Evolutionary conservation across 2,329 filamentous ascomycete species (phyloP).

Genomic region (Curvularia eragrostidis): DNA sequence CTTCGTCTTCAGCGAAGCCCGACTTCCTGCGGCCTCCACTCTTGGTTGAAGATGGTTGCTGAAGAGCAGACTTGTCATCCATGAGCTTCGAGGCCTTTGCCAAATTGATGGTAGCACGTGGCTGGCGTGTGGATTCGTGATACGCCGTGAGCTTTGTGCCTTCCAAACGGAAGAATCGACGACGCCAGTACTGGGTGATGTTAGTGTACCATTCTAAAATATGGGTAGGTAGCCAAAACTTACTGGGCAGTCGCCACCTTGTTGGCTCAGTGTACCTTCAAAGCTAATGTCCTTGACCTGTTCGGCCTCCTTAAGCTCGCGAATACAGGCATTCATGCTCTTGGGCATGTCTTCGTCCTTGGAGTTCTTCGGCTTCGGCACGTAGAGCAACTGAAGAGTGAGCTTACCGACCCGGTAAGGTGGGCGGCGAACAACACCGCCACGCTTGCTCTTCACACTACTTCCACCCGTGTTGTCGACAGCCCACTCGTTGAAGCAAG

Average conservation of each 20-base stretch:
- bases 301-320: slow-evolving; percentile 91
- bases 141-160: slow-evolving; percentile 93
- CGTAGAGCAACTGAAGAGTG: slow-evolving; percentile 90
- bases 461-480: slow-evolving; percentile 80
- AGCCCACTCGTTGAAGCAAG: slow-evolving; percentile 99
- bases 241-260: slow-evolving; percentile 96
- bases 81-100: slow-evolving; percentile 92
- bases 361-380: slow-evolving; percentile 85
- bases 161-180: slow-evolving; percentile 93
- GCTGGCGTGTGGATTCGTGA: slow-evolving; percentile 93
- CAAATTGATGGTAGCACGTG: slow-evolving; percentile 94
- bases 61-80: slow-evolving; percentile 84
- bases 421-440: slow-evolving; percentile 76
- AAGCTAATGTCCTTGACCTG: slow-evolving; percentile 77
- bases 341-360: slow-evolving; percentile 98
- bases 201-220: slow-evolving; percentile 17
- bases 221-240: slow-evolving; percentile 51
- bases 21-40: slow-evolving; percentile 85
- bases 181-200: slow-evolving; percentile 82
- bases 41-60: slow-evolving; percentile 78
- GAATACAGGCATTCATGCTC: slow-evolving; percentile 96
- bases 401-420: slow-evolving; percentile 98
- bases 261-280: slow-evolving; percentile 92
- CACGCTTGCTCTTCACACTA: slow-evolving; percentile 91
- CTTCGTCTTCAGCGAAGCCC: slow-evolving; percentile 96